phyloP scores from a whole-genome alignment of 495 filamentous ascomycete species.

The Pseudotulostoma volvatum region DNA sequence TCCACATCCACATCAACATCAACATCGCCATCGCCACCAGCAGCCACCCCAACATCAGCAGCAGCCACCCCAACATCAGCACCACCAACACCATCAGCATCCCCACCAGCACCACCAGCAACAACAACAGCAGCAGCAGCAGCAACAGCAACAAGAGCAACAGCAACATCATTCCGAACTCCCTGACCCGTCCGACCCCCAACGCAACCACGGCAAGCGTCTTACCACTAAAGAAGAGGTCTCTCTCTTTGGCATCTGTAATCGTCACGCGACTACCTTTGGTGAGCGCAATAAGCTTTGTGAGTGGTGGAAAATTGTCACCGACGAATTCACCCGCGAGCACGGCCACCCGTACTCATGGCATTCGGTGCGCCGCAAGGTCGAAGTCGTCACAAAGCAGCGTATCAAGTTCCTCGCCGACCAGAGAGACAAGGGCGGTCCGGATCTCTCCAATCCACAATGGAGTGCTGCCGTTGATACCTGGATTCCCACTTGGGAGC shows the following conservation, averaged over 20 bases:
- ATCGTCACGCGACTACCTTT: constrained; percentile 22
- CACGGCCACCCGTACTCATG: constrained; percentile 30
- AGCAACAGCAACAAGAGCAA: constrained; percentile 1
- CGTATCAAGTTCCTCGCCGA: constrained; percentile 27
- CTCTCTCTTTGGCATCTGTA: constrained; percentile 29
- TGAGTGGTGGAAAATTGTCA: constrained; percentile 31
- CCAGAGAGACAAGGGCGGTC: constrained; percentile 14
- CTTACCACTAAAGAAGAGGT: constrained; percentile 30
- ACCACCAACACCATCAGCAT: constrained; percentile 4
- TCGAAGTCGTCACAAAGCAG: constrained; percentile 29
- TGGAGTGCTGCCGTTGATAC: constrained; percentile 26
- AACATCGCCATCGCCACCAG: too few species aligned
- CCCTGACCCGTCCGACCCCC: background rate
- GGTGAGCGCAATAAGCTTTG: constrained; percentile 31
- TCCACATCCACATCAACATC: background rate
- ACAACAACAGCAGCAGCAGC: constrained; percentile 5
- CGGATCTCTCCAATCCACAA: constrained; percentile 22
- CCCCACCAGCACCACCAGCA: constrained; percentile 5
- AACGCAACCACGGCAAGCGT: constrained; percentile 25
- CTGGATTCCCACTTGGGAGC: constrained; percentile 30
- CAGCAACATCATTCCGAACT: constrained; percentile 11
- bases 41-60: background rate
- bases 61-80: constrained; percentile 2
- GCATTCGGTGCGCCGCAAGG: constrained; percentile 32
- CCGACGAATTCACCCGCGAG: constrained; percentile 22